Evolutionary conservation across 2,329 filamentous ascomycete genomes (phyloP), one percentile per base, ranked within the genome.

Genomic region (Cladobotryum mycophilum): DNA sequence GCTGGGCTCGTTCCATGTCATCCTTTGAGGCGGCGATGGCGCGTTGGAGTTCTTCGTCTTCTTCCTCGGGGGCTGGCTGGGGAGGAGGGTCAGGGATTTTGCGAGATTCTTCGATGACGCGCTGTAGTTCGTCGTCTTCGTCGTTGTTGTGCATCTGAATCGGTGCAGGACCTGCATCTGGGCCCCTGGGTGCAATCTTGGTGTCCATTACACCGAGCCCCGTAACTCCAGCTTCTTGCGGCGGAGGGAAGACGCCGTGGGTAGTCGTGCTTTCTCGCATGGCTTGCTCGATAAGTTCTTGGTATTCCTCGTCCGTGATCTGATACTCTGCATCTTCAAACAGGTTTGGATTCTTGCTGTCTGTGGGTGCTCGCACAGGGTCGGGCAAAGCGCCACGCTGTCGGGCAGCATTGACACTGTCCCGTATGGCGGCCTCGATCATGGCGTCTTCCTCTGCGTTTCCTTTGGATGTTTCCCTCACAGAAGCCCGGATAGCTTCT

Each of bases 351-450:
- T 67, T 57, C 45, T 64, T 64, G 30, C 61, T 18, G 45, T 54
- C 52, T 55, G 51, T 1, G 7, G 15, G 17, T 13, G 49, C 15
- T 52, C 45, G 42, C 12, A 62, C 58, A 1, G 61, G 56, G 14
- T 64, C 61, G 1, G 57, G 58, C 8, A 64, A 53, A 42, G 60
- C 60, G 4, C 58, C 63, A 25, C 55, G 54, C 15, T 67, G 55
- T 12, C 61, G 70, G 55, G 79, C 68, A 35, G 87, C 82, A 13
- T 70, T 71, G 14, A 93, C 74, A 55, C 85, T 89, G 5, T 86
- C 82, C 13, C 86, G 76, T 46, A 95, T 86, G 1, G 88, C 88
- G 17, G 80, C 75, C 62, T 90, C 88, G 44, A 95, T 76, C 52
- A 79, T 73, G 18, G 76, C 76, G 60, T 93, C 89, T 64, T 93